Conservation (phyloP, 2,329 filamentous ascomycete genomes). For the Periconia sp. region DNA sequence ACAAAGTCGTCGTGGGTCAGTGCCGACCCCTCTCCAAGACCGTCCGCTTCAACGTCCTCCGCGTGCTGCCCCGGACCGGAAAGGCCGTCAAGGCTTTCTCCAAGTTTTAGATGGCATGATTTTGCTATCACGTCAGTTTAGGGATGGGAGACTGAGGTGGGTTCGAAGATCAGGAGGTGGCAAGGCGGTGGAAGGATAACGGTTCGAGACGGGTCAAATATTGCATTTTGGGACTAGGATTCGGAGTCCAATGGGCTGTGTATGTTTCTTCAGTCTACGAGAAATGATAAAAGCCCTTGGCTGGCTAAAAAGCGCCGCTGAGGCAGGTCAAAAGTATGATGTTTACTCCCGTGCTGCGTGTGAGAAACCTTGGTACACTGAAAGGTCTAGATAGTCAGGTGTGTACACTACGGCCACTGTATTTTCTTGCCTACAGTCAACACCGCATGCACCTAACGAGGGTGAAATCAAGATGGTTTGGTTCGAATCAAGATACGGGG, state of each 20-base stretch:
- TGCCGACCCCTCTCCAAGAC: conserved; percentile 99
- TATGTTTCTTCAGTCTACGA: conserved; percentile 45
- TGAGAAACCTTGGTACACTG: no score
- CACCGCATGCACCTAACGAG: no score
- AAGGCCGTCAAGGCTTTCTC: conserved; percentile 97
- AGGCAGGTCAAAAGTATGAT: conserved; percentile 37
- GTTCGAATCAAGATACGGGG: no score
- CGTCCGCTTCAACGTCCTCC: conserved; percentile 99
- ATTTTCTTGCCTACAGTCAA: no score
- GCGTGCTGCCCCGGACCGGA: conserved; percentile 94
- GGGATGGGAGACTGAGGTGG: conserved; percentile 25
- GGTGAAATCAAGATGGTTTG: no score
- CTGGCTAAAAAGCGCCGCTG: conserved; percentile 34
- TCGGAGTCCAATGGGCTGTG: conserved; percentile 44
- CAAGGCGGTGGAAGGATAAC: conserved; percentile 35
- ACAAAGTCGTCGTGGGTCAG: conserved; percentile 98
- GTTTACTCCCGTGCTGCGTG: not conserved
- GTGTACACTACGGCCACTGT: not conserved
- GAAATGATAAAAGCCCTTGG: conserved; percentile 42
- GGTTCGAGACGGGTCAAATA: conserved; percentile 38
- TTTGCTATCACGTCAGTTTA: conserved; percentile 20
- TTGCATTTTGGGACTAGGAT: conserved; percentile 44
- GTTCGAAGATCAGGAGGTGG: conserved; percentile 19
- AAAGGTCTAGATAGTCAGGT: not conserved
- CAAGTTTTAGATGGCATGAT: conserved; percentile 79